Evolutionary conservation across 192 early-diverging fungal species (phyloP), one percentile per base, ranked within the genome.

Genomic region (Coemansia sp.): DNA sequence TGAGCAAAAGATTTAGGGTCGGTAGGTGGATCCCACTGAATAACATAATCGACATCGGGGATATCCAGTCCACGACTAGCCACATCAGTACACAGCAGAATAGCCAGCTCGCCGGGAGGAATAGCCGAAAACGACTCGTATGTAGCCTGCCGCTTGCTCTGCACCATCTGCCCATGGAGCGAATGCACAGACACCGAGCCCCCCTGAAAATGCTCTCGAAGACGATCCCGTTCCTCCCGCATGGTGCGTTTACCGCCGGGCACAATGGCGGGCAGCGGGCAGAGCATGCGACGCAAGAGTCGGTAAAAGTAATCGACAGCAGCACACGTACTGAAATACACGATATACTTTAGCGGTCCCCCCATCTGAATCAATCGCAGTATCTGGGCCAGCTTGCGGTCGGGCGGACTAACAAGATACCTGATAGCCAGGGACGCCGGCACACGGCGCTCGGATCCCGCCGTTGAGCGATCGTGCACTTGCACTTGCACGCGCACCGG

Each of bases 1-100:
- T 99, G 97, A 1, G 94, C 85, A 77, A 99, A 99, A 8, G 88
- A 87, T 80, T 96, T 96, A 6, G 95, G 95, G 61, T 99, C 95
- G 59, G 94, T 94, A 2, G 95, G 95, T 11, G 97, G 91, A 68
- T 99, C 97, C 39, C 90, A 89, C 73, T 99, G 97, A 34, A 98
- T 84, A 2, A 99, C 94, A 66, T 85, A 91, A 61, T 98, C 97
- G 0, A 99, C 93, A 76, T 96, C 93, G 0, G 95, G 95, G 61
- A 98, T 89, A 77, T 99, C 97, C 45, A 99, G 69, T 12, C 97
- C 97, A 23, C 97, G 88, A 3, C 94, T 91, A 3, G 97, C 95
- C 35, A 99, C 91, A 83, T 99, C 97, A 6, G 95, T 99, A 72
- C 93, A 95, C 10, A 99, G 66, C 62, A 99, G 74, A 16, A 97